These are phyloP conservation scores for Quercus aquifolioides DNA, from an alignment of 306 rosid species.

Conservation along the genomic window DNA sequence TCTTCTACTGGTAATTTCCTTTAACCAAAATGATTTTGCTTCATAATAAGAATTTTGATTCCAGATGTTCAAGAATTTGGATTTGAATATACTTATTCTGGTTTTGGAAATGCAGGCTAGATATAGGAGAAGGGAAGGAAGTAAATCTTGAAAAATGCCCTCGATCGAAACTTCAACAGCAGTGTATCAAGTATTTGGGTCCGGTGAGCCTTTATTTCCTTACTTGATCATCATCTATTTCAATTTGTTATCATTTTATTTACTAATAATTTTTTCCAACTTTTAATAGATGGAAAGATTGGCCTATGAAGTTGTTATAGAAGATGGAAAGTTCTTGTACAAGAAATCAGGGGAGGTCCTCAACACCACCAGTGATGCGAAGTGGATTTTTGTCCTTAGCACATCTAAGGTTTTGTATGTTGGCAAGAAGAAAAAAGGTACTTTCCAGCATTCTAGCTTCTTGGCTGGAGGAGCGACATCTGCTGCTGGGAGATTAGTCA, in stretches of 20 bases:
- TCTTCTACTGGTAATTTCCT: constrained; percentile 88
- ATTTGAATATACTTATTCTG: constrained; percentile 7
- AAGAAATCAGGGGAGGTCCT: constrained; percentile 78
- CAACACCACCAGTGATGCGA: constrained; percentile 51
- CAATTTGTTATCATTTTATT: not conserved
- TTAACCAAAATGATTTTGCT: not conserved
- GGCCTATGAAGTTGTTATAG: constrained; percentile 78
- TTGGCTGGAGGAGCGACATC: constrained; percentile 99
- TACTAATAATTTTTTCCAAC: constrained; percentile 4
- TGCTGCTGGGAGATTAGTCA: constrained; percentile 92
- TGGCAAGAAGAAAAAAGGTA: constrained; percentile 91
- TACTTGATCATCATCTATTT: constrained; percentile 1
- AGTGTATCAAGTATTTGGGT: constrained; percentile 93
- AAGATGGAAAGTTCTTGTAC: constrained; percentile 70
- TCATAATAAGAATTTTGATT: not conserved
- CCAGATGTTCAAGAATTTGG: constrained; percentile 6
- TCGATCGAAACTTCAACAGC: constrained; percentile 81
- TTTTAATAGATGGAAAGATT: constrained; percentile 81
- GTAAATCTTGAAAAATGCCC: constrained; percentile 79
- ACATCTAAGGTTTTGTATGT: constrained; percentile 75
- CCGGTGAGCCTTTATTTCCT: constrained; percentile 65
- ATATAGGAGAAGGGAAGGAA: constrained; percentile 97
- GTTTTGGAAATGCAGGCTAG: constrained; percentile 63
- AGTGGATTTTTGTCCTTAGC: constrained; percentile 98
- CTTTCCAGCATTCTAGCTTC: constrained; percentile 97